Evolutionary conservation across 2,329 filamentous ascomycete genomes (phyloP).

Genomic region (Juglanconis juglandina): DNA sequence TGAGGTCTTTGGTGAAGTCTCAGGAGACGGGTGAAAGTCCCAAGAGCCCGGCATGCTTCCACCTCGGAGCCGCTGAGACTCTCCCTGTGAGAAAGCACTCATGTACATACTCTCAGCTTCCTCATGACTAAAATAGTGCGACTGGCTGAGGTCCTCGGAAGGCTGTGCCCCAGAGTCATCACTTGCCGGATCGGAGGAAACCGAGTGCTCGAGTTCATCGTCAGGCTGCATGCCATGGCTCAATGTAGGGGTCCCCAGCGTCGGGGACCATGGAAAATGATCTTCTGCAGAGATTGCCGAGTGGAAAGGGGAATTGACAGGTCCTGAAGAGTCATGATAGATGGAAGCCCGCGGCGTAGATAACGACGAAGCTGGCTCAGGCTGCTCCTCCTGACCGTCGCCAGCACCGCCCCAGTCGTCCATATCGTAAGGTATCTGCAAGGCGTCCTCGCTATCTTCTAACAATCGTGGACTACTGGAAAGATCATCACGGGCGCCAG

Average conservation of each 20-base stretch:
- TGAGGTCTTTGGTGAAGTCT: constrained; percentile 18
- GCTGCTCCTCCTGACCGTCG: constrained; percentile 31
- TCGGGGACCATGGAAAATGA: constrained; percentile 28
- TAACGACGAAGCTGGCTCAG: constrained; percentile 29
- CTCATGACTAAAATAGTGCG: constrained; percentile 71
- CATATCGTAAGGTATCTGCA: constrained; percentile 55
- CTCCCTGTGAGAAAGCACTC: constrained; percentile 61
- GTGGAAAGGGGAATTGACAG: neutral
- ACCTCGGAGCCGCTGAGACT: constrained; percentile 28
- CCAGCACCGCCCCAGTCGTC: constrained; percentile 34
- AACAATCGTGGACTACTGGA: constrained; percentile 32
- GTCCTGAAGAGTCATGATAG: constrained; percentile 33
- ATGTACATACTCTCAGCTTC: constrained; percentile 86
- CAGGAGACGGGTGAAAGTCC: constrained; percentile 36
- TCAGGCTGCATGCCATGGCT: neutral
- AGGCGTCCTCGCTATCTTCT: constrained; percentile 53
- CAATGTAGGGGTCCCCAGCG: neutral
- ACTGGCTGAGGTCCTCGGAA: constrained; percentile 51
- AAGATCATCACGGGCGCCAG: constrained; percentile 29
- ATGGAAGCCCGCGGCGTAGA: constrained; percentile 55
- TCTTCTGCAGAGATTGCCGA: constrained; percentile 24
- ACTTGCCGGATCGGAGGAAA: constrained; percentile 26
- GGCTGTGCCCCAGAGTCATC: constrained; percentile 27
- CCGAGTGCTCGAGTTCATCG: constrained; percentile 13
- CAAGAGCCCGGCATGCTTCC: constrained; percentile 50